Evolutionary conservation across 2,329 filamentous ascomycete genomes (phyloP), one percentile per base, ranked within the genome.

Genomic region (Botrytis pseudocinerea): DNA sequence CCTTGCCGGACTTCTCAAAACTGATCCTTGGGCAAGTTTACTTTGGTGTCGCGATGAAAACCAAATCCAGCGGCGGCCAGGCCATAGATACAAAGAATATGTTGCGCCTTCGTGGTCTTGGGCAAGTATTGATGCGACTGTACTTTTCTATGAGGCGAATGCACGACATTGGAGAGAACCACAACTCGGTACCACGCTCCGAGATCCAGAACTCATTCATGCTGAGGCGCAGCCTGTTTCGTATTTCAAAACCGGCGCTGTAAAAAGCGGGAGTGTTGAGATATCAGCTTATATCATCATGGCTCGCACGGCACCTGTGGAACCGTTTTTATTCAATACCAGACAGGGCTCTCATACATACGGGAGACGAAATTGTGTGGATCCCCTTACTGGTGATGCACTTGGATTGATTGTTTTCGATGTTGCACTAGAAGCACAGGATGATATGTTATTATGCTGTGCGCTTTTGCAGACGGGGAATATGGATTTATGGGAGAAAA

Each of bases 401-500:
- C 40, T 64, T 22, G 40, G 61, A 18, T 46, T 46, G 4, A 46
- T 64, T 32, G n/a, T 64, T 20, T 64, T 64, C 2, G 62, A 64
- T 25, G 20, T 46, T 32, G n/a, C 28, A 1, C 12, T 35, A 16
- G 40, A 64, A 32, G 40, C 62, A 4, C 22, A 64, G 22, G 40
- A 64, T 10, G 18, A 46, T 6, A 16, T 44, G 18, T 44, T 25
- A 7, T 9, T 64, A 22, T 46, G 62, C n/a, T 46, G 62, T 35
- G 42, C n/a, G n/a, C 62, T 64, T 25, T 44, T 64, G n/a, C 62
- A 64, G 20, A 46, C 62, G 28, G 28, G 9, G 62, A 44, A 64
- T 46, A 46, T 64, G 62, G 12, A 20, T 12, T 46, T 46, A 5
- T 64, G 62, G 62, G 42, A 46, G 20, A 64, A 64, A 28, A 46